Base-by-base conservation (phyloP, 1,284 basidiomycete species). In the Puccinia horiana region DNA sequence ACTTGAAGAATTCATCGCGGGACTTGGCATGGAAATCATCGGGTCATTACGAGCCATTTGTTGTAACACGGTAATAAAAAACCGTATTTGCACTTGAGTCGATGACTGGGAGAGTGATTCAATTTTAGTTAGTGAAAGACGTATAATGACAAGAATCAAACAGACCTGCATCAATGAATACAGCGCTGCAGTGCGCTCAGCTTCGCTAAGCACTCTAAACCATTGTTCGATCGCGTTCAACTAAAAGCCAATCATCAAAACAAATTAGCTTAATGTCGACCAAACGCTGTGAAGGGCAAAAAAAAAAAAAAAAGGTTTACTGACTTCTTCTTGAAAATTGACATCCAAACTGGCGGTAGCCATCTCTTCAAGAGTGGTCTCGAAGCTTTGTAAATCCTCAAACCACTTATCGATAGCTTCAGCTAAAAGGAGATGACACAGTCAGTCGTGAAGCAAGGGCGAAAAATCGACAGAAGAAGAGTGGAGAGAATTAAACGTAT, bases 381-480 rank as follows among this genome's bases (percentile, higher is more conserved):
- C 97, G 88, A 98, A 99, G 87, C 94, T 95, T 88, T 98, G 95
- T 83, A 99, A 92, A 88, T 98, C 98, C 88, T 98, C 95, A 88
- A 99, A 99, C 97, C 97, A 99, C 88, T 95, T 94, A 88, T 99
- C 96, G 88, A 99, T 94, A 83, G 96, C 95, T 88, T 98, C 96
- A 83, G 94, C 94, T 94, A 40, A 49, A 82, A 72, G 82, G n/a
- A 44, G 83, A 29, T 2, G 47, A 26, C 2, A 29, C 3, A 52
- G 49, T 14, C n/a, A 3, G n/a, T 35, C 11, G 35, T 35, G 40
- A 29, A n/a, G 42, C n/a, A 1, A 23, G 42, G 8, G n/a, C n/a
- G n/a, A n/a, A n/a, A n/a, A n/a, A n/a, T n/a, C n/a, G n/a, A n/a
- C n/a, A n/a, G n/a, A n/a, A n/a, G n/a, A n/a, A n/a, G n/a, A n/a